Evolutionary conservation across 2,329 filamentous ascomycete genomes (phyloP).

Genomic region (Talaromyces sp.): DNA sequence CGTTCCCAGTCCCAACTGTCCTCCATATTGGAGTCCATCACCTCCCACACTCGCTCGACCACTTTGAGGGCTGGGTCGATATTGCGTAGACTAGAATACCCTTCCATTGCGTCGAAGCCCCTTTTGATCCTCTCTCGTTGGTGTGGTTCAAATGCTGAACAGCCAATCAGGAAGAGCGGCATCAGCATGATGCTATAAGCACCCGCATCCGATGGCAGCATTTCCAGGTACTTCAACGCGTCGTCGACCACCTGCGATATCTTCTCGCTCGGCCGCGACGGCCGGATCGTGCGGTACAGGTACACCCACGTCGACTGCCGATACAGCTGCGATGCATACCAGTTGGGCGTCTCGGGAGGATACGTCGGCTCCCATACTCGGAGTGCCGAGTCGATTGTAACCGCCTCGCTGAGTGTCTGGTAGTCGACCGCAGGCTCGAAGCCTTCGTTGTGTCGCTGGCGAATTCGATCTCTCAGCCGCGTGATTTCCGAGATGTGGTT

Average conservation of each 20-base stretch:
- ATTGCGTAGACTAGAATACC: slow-evolving; percentile 55
- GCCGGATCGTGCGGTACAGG: slow-evolving; percentile 57
- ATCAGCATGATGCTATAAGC: slow-evolving; percentile 58
- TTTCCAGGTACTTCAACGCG: slow-evolving; percentile 53
- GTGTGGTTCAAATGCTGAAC: slow-evolving; percentile 52
- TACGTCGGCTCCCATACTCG: slow-evolving; percentile 67
- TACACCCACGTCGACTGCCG: slow-evolving; percentile 62
- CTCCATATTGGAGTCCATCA: slow-evolving; percentile 55
- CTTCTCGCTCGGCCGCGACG: slow-evolving; percentile 51
- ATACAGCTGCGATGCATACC: slow-evolving; percentile 56
- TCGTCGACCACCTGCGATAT: slow-evolving; percentile 56
- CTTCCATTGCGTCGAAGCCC: slow-evolving; percentile 52
- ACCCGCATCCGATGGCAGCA: slow-evolving; percentile 51
- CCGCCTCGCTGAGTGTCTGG: slow-evolving; percentile 65
- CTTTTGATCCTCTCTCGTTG: slow-evolving; percentile 54
- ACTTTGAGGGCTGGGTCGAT: slow-evolving; percentile 54
- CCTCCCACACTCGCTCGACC: slow-evolving; percentile 54
- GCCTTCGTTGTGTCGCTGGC: slow-evolving; percentile 59
- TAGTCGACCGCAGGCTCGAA: slow-evolving; percentile 70
- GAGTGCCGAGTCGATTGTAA: slow-evolving; percentile 71
- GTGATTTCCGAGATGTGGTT: slow-evolving; percentile 75
- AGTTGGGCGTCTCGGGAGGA: slow-evolving; percentile 48
- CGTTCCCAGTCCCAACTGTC: slow-evolving; percentile 62
- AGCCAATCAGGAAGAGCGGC: slow-evolving; percentile 59
- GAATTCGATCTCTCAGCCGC: slow-evolving; percentile 68